phyloP scores from a whole-genome alignment of 106 monocot species.

The Cymbidium sinense region DNA sequence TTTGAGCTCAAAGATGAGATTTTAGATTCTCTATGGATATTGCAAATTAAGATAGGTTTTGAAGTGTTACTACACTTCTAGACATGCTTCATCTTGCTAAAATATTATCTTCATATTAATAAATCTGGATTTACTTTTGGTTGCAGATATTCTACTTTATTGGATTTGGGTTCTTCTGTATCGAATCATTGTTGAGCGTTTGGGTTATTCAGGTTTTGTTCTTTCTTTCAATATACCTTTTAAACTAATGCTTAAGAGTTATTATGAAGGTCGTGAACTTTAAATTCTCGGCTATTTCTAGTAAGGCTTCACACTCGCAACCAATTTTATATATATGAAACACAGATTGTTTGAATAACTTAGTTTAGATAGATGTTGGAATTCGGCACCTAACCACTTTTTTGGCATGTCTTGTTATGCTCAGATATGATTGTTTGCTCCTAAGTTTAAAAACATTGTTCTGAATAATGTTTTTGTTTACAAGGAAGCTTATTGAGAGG shows the following conservation, averaged over 20 bases:
- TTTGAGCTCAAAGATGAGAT: no score
- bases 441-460: no score
- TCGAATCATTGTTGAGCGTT: slow-evolving; percentile 45
- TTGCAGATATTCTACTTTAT: slow-evolving; percentile 44
- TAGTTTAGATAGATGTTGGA: neutral
- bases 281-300: neutral
- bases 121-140: neutral
- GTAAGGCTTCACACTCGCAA: neutral
- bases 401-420: neutral
- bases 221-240: neutral
- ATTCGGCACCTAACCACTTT: neutral
- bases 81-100: neutral
- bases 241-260: neutral
- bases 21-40: neutral
- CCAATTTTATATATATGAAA: no score
- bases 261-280: neutral
- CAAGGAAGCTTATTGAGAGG: no score
- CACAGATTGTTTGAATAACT: no score
- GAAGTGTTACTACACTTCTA: neutral
- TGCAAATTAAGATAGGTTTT: neutral
- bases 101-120: neutral
- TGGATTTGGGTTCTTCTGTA: slow-evolving; percentile 44
- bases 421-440: neutral
- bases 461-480: no score
- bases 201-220: slow-evolving; percentile 43